Evolutionary conservation across 441 rosid species (phyloP).

Genomic region (Geranium incanum): DNA sequence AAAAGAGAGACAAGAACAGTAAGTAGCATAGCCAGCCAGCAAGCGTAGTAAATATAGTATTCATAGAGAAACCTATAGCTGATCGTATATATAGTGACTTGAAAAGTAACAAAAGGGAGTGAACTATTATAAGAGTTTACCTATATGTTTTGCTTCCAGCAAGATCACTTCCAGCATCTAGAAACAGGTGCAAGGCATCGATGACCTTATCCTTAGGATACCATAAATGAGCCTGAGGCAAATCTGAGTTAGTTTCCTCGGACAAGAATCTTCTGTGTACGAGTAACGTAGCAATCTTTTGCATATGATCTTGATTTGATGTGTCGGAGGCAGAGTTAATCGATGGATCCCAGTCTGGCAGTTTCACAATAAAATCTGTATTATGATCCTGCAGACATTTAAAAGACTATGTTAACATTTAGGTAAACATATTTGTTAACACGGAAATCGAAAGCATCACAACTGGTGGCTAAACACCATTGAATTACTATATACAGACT

Average conservation of each 20-base stretch:
- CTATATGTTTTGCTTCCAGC: slow-evolving; percentile 68
- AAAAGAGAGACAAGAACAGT: no score
- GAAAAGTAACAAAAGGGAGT: not conserved
- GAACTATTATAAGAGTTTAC: slow-evolving; percentile 24
- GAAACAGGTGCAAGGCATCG: slow-evolving; percentile 56
- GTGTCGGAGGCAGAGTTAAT: slow-evolving; percentile 22
- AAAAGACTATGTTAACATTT: slow-evolving; percentile 9
- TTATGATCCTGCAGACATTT: slow-evolving; percentile 68
- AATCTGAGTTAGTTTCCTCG: slow-evolving; percentile 35
- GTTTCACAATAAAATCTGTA: slow-evolving; percentile 79
- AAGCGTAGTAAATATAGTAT: no score
- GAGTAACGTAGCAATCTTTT: slow-evolving; percentile 21
- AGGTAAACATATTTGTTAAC: not conserved
- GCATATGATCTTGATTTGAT: slow-evolving; percentile 30
- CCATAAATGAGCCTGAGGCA: slow-evolving; percentile 87
- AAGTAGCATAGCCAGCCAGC: no score
- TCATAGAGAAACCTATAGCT: not conserved
- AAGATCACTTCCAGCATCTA: slow-evolving; percentile 62
- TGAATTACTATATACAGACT: not conserved
- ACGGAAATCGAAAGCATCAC: not conserved
- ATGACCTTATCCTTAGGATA: slow-evolving; percentile 57
- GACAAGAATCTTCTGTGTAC: slow-evolving; percentile 52
- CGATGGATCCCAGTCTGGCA: slow-evolving; percentile 92
- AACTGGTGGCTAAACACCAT: not conserved
- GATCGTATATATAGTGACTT: not conserved